Evolutionary conservation across 2,329 filamentous ascomycete genomes (phyloP).

Genomic region (Arthroderma uncinatum): DNA sequence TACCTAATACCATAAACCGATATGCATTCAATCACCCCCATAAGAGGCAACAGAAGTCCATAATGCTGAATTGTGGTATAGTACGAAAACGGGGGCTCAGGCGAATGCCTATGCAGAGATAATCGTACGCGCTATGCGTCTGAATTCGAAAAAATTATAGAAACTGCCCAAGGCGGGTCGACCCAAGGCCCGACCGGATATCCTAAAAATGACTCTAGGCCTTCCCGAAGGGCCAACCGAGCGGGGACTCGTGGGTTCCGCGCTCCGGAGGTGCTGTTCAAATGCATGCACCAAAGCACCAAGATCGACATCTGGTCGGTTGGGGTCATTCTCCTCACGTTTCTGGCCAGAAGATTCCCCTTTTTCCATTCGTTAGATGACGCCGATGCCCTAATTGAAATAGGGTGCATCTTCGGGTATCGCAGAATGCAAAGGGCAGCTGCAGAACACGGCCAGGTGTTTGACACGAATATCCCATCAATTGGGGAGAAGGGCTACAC

Average conservation of each 20-base stretch:
- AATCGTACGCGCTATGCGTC: background rate
- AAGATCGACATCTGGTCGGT: constrained; percentile 96
- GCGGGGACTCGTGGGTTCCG: constrained; percentile 93
- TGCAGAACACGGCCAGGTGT: constrained; percentile 75
- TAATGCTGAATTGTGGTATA: constrained; percentile 14
- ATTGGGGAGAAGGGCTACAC: constrained; percentile 75
- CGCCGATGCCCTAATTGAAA: constrained; percentile 93
- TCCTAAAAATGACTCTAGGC: constrained; percentile 78
- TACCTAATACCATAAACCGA: background rate
- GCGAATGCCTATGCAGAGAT: constrained; percentile 11
- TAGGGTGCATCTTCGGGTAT: constrained; percentile 84
- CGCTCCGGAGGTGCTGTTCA: constrained; percentile 90
- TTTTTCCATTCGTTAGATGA: constrained; percentile 99
- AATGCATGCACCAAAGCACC: constrained; percentile 88
- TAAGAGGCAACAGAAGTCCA: no score
- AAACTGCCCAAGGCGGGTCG: background rate
- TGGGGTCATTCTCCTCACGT: constrained; percentile 92
- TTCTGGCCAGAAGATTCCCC: constrained; percentile 82
- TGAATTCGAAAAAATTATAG: background rate
- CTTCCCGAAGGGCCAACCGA: constrained; percentile 80
- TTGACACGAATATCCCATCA: constrained; percentile 86
- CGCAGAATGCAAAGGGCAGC: constrained; percentile 74
- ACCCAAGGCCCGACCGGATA: constrained; percentile 50
- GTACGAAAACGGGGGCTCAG: constrained; percentile 37
- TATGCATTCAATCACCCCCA: background rate